phyloP scores from a whole-genome alignment of 441 rosid genomes.

The Melastoma candidum region DNA sequence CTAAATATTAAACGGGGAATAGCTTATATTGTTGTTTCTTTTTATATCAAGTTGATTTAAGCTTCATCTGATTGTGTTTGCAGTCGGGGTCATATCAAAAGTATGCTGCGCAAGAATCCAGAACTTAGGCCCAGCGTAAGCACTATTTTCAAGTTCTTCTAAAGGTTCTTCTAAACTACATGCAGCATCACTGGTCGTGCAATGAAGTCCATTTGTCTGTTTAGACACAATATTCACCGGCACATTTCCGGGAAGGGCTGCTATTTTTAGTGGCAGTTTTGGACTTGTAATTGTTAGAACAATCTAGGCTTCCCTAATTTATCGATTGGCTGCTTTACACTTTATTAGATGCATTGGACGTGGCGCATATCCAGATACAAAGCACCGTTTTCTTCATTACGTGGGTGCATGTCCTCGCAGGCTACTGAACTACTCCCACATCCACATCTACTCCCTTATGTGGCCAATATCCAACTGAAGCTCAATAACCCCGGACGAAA shows the following conservation, averaged over 20 bases:
- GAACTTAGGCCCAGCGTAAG: constrained; percentile 95
- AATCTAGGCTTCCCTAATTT: too few relatives aligned
- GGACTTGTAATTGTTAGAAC: too few relatives aligned
- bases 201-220: too few relatives aligned
- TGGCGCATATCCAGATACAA: neutral
- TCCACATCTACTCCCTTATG: constrained; percentile 71
- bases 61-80: constrained; percentile 13
- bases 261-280: too few relatives aligned
- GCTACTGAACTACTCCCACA: constrained; percentile 84
- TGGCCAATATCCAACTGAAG: constrained; percentile 55
- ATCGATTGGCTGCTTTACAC: too few relatives aligned
- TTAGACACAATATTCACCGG: too few relatives aligned
- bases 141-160: constrained; percentile 1
- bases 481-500: constrained; percentile 61
- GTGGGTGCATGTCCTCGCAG: constrained; percentile 27
- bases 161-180: neutral
- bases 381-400: neutral
- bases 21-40: too few relatives aligned
- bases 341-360: neutral
- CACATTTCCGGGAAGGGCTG: too few relatives aligned
- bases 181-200: too few relatives aligned
- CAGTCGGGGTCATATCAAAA: constrained; percentile 92
- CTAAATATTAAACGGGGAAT: too few relatives aligned
- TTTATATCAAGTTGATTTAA: too few relatives aligned
- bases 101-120: constrained; percentile 98